These are phyloP conservation scores for Mimosa bimucronata DNA, from an alignment of 306 rosid genomes.

Conservation along the genomic window DNA sequence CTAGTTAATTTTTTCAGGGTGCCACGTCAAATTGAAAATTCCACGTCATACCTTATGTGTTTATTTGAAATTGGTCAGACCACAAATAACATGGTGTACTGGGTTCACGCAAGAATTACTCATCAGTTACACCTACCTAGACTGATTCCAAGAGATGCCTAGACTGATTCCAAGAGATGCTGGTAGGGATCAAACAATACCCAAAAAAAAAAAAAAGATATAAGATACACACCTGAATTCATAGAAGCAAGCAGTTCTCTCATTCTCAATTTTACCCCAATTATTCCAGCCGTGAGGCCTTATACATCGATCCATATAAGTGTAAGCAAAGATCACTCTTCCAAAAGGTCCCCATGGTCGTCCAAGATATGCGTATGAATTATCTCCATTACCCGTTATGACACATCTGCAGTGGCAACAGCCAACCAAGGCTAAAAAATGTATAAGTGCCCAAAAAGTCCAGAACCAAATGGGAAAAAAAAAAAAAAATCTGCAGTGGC, in stretches of 20 bases:
- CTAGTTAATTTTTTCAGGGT: too few relatives aligned
- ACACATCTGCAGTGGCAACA: constrained; percentile 64
- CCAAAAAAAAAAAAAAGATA: constrained; percentile 31
- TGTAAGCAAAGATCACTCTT: constrained; percentile 83
- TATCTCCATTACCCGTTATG: constrained; percentile 73
- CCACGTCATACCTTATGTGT: too few relatives aligned
- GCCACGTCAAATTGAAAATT: too few relatives aligned
- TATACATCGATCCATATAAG: constrained; percentile 76
- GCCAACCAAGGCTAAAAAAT: constrained; percentile 33
- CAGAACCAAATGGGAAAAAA: constrained; percentile 5
- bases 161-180: constrained; percentile 16
- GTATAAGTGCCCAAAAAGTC: neutral
- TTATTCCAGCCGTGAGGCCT: constrained; percentile 77
- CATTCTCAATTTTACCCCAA: constrained; percentile 83
- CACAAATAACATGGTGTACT: too few relatives aligned
- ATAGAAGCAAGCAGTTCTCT: constrained; percentile 75
- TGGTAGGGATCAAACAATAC: constrained; percentile 16
- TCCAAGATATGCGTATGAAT: constrained; percentile 65
- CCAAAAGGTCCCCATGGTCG: constrained; percentile 97
- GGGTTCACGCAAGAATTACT: too few relatives aligned
- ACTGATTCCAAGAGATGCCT: constrained; percentile 9
- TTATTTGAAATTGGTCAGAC: too few relatives aligned
- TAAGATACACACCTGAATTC: constrained; percentile 81
- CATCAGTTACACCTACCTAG: neutral
- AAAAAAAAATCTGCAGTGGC: neutral